Evolutionary conservation across 192 early-diverging fungal genomes (phyloP), one percentile per base, ranked within the genome.

Genomic region (Umbelopsis sp.): DNA sequence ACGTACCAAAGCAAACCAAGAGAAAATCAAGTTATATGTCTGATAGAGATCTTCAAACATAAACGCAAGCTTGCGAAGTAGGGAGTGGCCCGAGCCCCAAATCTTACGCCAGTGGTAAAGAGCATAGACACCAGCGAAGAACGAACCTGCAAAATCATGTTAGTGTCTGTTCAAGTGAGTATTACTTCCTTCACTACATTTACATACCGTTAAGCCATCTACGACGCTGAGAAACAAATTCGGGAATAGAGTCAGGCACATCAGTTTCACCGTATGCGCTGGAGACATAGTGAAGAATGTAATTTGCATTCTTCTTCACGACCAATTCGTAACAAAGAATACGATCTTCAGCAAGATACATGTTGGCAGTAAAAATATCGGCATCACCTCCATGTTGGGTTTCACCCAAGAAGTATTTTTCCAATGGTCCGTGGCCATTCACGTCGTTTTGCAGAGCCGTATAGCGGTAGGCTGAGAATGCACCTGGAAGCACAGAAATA

Each of bases 1-100:
- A 69, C 78, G 73, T 82, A 86, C 84, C 20, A 98, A 78, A 7
- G 90, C 88, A 81, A 98, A 97, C 96, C 96, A 98, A 71, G 89
- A 91, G 82, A 98, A 97, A 31, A 96, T 75, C 72, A 95, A 75
- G 73, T 88, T 89, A 78, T 96, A 87, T 36, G 89, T 81, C 62
- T 95, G 93, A 84, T 98, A 97, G 32, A 91, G 38, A 43, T 94
- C 85, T 81, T 96, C 91, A 51, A 96, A 49, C 38, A 89, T 83
- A 70, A 97, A 85, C 65, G 94, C 74, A 38, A 92, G 49, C 50
- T 95, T 94, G 54, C 91, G 88, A 56, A 85, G 71, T 38, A 85
- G 68, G 20, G 86, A 83, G 74, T 94, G 93, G n/a, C 86, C 86
- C 2, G 91, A 91, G 49, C 75, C 52, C 70, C 85, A 91, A 10